A percentile compares a stretch with the other conserved stretches of the same genome.
phyloP scores from a whole-genome alignment of 2,329 filamentous ascomycete genomes.

The Apiospora aurea region DNA sequence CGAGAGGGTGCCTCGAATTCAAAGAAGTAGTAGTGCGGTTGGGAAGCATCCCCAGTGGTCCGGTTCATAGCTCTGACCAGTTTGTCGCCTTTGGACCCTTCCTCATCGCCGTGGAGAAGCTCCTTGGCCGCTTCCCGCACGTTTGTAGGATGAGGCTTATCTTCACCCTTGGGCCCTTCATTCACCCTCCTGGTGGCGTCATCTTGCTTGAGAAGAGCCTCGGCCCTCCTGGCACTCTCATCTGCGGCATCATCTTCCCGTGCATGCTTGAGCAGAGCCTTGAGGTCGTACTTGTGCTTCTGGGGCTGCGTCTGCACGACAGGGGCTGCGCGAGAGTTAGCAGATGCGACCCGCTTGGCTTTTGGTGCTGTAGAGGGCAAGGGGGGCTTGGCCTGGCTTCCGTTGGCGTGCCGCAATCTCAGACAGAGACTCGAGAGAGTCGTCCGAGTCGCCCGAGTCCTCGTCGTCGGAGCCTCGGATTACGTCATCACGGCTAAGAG shows the following conservation, averaged over 20 bases:
- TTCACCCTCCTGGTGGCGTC: constrained; percentile 30
- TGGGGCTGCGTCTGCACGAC: constrained; percentile 50
- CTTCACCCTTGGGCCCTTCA: constrained; percentile 25
- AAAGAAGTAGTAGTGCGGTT: constrained; percentile 60
- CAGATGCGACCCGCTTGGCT: constrained; percentile 54
- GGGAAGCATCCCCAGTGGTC: constrained; percentile 49
- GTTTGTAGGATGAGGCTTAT: constrained; percentile 27
- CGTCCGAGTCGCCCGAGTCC: constrained; percentile 58
- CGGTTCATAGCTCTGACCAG: constrained; percentile 57
- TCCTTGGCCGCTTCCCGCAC: constrained; percentile 52
- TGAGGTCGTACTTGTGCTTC: constrained; percentile 70
- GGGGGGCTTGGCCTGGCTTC: constrained; percentile 27
- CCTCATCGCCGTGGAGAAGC: constrained; percentile 40
- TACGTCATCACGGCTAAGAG: constrained; percentile 58
- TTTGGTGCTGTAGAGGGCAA: constrained; percentile 49
- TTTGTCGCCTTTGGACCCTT: constrained; percentile 42
- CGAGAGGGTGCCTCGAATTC: constrained; percentile 41
- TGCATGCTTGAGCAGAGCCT: constrained; percentile 66
- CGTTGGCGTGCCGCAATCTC: constrained; percentile 34
- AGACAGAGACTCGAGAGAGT: constrained; percentile 60
- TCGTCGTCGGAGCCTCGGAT: constrained; percentile 76
- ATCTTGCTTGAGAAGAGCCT: constrained; percentile 42
- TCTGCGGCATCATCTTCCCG: constrained; percentile 65
- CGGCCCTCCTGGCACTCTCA: constrained; percentile 57
- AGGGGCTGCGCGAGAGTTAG: constrained; percentile 51